Conservation (phyloP, 257 asterid genomes). For the Lycium ferocissimum region DNA sequence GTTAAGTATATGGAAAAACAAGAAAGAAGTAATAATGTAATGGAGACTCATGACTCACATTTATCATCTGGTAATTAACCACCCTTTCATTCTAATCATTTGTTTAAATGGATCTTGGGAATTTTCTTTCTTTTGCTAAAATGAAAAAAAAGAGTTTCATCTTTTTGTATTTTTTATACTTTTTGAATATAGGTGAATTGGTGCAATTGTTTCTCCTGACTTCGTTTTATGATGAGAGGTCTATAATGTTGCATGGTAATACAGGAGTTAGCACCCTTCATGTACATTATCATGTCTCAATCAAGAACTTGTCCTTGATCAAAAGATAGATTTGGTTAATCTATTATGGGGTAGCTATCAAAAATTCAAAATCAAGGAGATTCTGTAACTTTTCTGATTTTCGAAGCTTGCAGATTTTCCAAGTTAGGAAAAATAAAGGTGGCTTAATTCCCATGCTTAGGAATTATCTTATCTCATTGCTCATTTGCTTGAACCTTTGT, state of each 20-base stretch:
- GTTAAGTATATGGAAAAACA: slow-evolving; percentile 53
- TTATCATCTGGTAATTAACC: slow-evolving; percentile 44
- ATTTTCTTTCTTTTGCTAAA: background rate
- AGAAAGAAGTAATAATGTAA: slow-evolving; percentile 62
- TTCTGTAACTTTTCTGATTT: background rate
- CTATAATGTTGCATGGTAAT: background rate
- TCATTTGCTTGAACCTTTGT: background rate
- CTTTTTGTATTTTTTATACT: no score
- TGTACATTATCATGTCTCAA: background rate
- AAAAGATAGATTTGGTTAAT: background rate
- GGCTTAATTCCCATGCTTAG: background rate
- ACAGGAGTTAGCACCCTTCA: background rate
- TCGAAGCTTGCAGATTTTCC: no score
- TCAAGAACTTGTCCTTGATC: background rate
- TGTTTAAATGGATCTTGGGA: background rate
- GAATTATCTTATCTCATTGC: background rate
- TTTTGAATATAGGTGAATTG: background rate
- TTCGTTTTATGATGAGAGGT: background rate
- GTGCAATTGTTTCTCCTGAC: background rate
- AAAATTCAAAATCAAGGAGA: background rate
- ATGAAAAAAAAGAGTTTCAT: no score
- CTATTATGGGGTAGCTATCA: background rate
- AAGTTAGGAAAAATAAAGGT: background rate
- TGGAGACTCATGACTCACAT: slow-evolving; percentile 40
- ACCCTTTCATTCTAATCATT: background rate